phyloP scores from a whole-genome alignment of 2,329 filamentous ascomycete genomes.

The Clonostachys sp. region DNA sequence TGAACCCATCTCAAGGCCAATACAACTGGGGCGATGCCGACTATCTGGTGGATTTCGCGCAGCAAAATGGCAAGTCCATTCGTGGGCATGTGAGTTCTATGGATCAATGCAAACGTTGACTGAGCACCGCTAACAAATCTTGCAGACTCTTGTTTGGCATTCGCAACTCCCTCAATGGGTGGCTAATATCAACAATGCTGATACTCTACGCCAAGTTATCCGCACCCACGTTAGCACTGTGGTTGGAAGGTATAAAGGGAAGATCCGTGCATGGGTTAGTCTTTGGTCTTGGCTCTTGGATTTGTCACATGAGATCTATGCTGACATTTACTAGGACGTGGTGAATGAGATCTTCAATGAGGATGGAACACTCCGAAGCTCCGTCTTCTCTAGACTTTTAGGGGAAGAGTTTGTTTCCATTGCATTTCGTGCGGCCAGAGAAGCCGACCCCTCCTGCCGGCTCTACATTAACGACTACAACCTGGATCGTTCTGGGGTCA shows the following conservation, averaged over 20 bases:
- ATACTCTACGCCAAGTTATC: slow-evolving; percentile 48
- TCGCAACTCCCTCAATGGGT: slow-evolving; percentile 56
- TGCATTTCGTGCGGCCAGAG: slow-evolving; percentile 64
- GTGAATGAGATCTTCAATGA: slow-evolving; percentile 62
- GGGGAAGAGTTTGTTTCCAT: slow-evolving; percentile 67
- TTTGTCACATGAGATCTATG: not conserved
- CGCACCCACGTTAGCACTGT: slow-evolving; percentile 54
- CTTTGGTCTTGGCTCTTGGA: not conserved
- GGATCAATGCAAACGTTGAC: too few relatives aligned
- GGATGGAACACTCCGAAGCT: slow-evolving; percentile 52
- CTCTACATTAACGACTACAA: slow-evolving; percentile 77
- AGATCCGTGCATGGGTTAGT: slow-evolving; percentile 50
- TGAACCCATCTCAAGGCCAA: slow-evolving; percentile 34
- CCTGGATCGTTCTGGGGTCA: slow-evolving; percentile 53
- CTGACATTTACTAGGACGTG: slow-evolving; percentile 35
- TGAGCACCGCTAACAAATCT: too few relatives aligned
- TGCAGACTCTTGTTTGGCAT: slow-evolving; percentile 62
- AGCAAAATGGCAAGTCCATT: slow-evolving; percentile 48
- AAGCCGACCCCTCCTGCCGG: slow-evolving; percentile 62
- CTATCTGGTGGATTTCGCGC: slow-evolving; percentile 53
- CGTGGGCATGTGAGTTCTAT: slow-evolving; percentile 42
- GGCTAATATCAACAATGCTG: slow-evolving; percentile 44
- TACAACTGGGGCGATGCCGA: slow-evolving; percentile 55
- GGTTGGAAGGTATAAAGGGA: slow-evolving; percentile 54
- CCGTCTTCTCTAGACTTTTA: slow-evolving; percentile 63